Conservation (phyloP, 768 basidiomycete species). For the Fomitopsis serialis region DNA sequence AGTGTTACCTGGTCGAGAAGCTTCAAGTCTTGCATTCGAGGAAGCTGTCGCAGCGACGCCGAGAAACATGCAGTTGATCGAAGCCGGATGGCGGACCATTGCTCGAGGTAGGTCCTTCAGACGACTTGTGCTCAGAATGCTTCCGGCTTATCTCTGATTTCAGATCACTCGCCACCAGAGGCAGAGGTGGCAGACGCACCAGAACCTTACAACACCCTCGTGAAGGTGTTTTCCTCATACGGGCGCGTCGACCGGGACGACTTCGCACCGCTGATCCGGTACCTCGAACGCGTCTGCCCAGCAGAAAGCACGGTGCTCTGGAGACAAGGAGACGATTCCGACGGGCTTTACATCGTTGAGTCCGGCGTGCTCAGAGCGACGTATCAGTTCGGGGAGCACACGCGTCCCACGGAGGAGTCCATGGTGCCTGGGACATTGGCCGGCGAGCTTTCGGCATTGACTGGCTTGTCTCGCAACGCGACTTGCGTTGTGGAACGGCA, state of each 20-base stretch:
- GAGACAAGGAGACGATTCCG: slow-evolving; percentile 68
- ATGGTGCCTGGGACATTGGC: slow-evolving; percentile 94
- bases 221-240: slow-evolving; percentile 77
- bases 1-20: slow-evolving; percentile 58
- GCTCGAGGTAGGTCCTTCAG: slow-evolving; percentile 23
- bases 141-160: neutral
- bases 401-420: slow-evolving; percentile 70
- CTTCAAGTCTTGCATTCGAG: slow-evolving; percentile 40
- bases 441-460: slow-evolving; percentile 84
- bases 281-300: slow-evolving; percentile 61
- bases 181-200: slow-evolving; percentile 27
- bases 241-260: slow-evolving; percentile 48
- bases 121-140: neutral
- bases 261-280: slow-evolving; percentile 60
- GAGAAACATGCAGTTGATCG: slow-evolving; percentile 57
- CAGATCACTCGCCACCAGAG: slow-evolving; percentile 17
- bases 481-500: slow-evolving; percentile 78
- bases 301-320: slow-evolving; percentile 63
- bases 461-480: slow-evolving; percentile 76
- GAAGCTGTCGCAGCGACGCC: slow-evolving; percentile 59
- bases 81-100: slow-evolving; percentile 69
- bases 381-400: slow-evolving; percentile 70
- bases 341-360: slow-evolving; percentile 87
- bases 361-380: slow-evolving; percentile 79
- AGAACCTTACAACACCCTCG: slow-evolving; percentile 72